Conservation (phyloP, 2,329 filamentous ascomycete genomes). For the Sporothrix phasma region DNA sequence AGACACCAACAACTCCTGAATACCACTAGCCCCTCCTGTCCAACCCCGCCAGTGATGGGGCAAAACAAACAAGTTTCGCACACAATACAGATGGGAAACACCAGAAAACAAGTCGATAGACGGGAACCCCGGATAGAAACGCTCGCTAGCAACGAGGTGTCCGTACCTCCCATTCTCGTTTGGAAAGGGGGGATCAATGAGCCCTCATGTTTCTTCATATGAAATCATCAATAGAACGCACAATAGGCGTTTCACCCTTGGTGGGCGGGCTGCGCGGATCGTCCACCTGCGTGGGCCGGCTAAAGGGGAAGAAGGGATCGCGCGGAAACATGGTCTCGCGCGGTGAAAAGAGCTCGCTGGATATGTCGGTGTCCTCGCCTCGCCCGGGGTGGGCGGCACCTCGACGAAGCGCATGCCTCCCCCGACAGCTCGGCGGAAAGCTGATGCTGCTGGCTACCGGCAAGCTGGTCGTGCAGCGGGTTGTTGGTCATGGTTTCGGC, state of each 20-base stretch:
- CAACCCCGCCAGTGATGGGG: background rate
- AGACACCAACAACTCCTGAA: background rate
- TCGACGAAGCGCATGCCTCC: slow-evolving; percentile 43
- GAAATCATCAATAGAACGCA: slow-evolving; percentile 67
- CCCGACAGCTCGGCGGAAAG: slow-evolving; percentile 18
- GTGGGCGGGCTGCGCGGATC: slow-evolving; percentile 70
- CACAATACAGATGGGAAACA: background rate
- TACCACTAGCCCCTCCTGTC: background rate
- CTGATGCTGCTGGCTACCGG: slow-evolving; percentile 25
- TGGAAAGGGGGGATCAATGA: no score
- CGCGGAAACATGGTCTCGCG: slow-evolving; percentile 43
- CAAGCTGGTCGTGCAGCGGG: slow-evolving; percentile 43
- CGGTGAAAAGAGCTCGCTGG: slow-evolving; percentile 38
- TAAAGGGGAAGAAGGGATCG: slow-evolving; percentile 43
- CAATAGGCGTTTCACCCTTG: slow-evolving; percentile 63
- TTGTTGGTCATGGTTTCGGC: slow-evolving; percentile 64
- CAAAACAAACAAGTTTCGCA: background rate
- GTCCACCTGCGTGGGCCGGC: slow-evolving; percentile 39
- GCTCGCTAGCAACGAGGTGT: background rate
- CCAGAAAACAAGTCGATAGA: background rate
- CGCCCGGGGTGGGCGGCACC: slow-evolving; percentile 40
- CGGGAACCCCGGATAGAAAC: background rate
- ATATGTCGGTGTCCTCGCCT: slow-evolving; percentile 24
- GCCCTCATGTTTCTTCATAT: slow-evolving; percentile 37
- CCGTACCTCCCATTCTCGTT: background rate